A percentile compares a stretch with the other conserved stretches of the same genome.
These are phyloP conservation scores for Coemansia sp. DNA, from an alignment of 192 early-diverging fungal genomes.

Conservation along the genomic window DNA sequence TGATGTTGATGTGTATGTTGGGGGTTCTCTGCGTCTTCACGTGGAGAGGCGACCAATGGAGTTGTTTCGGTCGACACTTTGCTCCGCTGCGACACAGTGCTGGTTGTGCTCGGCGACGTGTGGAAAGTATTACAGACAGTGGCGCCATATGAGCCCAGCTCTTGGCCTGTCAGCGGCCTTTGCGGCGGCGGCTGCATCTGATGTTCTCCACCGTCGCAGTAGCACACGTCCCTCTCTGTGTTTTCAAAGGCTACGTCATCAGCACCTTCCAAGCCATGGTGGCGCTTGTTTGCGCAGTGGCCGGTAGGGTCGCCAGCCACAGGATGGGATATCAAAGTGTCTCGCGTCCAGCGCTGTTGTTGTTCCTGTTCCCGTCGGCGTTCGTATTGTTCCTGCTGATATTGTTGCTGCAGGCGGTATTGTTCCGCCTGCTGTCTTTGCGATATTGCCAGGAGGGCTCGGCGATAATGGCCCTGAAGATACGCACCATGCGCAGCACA, in stretches of 20 bases:
- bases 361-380: neutral
- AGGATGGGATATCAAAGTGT: neutral
- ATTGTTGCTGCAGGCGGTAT: constrained; percentile 5
- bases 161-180: neutral
- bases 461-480: constrained; percentile 13
- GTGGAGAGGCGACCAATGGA: constrained; percentile 22
- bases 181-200: constrained; percentile 1
- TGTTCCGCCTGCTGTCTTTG: constrained; percentile 1
- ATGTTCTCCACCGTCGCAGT: neutral
- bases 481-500: constrained; percentile 18
- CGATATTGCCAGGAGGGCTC: neutral
- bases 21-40: neutral
- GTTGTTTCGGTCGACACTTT: constrained; percentile 19
- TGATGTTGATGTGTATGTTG: neutral
- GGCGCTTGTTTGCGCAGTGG: neutral
- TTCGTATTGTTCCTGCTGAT: neutral
- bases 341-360: no score
- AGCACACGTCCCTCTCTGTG: no score
- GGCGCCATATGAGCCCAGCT: constrained; percentile 16
- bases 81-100: constrained; percentile 14
- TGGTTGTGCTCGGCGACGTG: constrained; percentile 14
- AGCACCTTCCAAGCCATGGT: no score
- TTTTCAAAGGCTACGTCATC: no score
- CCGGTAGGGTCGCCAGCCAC: neutral
- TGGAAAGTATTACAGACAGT: constrained; percentile 9